Percentiles rank a stretch among this genome's conserved stretches.
Evolutionary conservation across 257 asterid genomes (phyloP).

Genomic region (Solanum boliviense): DNA sequence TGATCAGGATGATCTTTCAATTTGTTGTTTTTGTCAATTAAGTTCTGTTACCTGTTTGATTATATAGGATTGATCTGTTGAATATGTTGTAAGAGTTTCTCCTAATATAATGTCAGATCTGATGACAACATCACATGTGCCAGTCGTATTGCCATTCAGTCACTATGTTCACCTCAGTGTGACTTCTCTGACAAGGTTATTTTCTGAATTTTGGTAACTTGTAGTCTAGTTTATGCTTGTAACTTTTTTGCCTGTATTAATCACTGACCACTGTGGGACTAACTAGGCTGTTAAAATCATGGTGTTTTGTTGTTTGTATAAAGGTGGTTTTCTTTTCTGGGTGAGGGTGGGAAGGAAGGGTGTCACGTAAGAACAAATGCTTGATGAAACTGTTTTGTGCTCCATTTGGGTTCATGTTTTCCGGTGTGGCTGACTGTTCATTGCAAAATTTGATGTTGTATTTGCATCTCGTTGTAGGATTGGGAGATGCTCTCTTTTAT

Average conservation of each 20-base stretch:
- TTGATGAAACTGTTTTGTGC: neutral
- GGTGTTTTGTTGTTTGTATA: neutral
- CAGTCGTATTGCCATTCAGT: slow-evolving; percentile 79
- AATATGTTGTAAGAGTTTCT: neutral
- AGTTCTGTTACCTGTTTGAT: neutral
- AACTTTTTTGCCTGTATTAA: neutral
- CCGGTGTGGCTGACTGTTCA: neutral
- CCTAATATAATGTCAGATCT: slow-evolving; percentile 22
- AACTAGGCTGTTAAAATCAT: neutral
- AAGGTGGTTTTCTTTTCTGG: neutral
- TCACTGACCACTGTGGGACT: neutral
- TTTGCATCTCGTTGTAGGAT: slow-evolving; percentile 35
- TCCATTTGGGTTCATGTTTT: neutral
- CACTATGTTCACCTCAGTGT: slow-evolving; percentile 85
- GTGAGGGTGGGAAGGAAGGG: neutral
- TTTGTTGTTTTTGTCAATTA: neutral
- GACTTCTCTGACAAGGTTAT: slow-evolving; percentile 64
- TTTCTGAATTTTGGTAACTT: neutral
- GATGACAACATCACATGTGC: slow-evolving; percentile 37
- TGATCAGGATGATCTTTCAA: neutral
- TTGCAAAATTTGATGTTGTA: neutral
- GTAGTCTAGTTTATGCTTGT: neutral
- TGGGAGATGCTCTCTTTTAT: slow-evolving; percentile 80
- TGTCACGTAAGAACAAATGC: neutral
- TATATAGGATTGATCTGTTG: neutral